Percentiles rank a stretch among this genome's conserved stretches.
These are phyloP conservation scores for Ballota nigra DNA, from an alignment of 257 asterid species.

Conservation along the genomic window DNA sequence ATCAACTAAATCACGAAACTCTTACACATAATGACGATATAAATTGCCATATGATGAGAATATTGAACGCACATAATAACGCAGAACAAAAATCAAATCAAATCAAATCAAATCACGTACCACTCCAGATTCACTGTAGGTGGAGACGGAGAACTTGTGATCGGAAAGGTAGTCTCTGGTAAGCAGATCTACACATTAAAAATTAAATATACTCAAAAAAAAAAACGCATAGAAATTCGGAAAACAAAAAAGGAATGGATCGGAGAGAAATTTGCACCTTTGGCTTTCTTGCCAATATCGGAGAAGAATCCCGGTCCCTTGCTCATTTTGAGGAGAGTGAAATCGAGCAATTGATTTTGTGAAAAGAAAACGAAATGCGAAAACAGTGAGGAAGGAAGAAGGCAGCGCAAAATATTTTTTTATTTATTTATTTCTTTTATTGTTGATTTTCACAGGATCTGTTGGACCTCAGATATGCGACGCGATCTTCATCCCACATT, in stretches of 20 bases:
- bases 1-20: neutral
- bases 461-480: neutral
- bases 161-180: slow-evolving; percentile 78
- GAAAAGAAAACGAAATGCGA: neutral
- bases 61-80: neutral
- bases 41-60: neutral
- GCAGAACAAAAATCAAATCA: neutral
- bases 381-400: neutral
- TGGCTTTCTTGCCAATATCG: slow-evolving; percentile 91
- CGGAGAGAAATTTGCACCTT: slow-evolving; percentile 44
- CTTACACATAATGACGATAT: neutral
- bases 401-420: neutral
- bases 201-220: neutral
- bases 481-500: no score
- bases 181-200: slow-evolving; percentile 67
- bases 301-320: slow-evolving; percentile 95
- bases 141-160: slow-evolving; percentile 81
- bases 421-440: neutral
- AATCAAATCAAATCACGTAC: slow-evolving; percentile 31
- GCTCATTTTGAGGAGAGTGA: slow-evolving; percentile 46
- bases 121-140: slow-evolving; percentile 81
- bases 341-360: neutral
- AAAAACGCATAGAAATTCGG: neutral
- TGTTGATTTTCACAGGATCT: neutral
- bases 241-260: neutral